A percentile compares a stretch with the other conserved stretches of the same genome.
These are phyloP conservation scores for Moelleriella libera DNA, from an alignment of 2,329 filamentous ascomycete genomes.

Conservation along the genomic window DNA sequence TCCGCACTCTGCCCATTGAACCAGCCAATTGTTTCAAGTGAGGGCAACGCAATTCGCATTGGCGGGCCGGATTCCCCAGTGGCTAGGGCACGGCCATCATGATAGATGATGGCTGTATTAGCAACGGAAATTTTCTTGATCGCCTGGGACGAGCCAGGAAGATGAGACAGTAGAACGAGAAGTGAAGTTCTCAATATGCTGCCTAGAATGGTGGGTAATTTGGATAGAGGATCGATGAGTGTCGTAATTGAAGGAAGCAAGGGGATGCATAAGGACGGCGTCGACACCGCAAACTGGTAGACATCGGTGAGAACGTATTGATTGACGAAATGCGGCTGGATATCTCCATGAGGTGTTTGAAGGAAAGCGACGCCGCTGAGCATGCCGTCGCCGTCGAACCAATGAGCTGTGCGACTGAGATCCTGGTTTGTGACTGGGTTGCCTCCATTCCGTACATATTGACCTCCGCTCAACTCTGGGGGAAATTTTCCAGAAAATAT, in stretches of 20 bases:
- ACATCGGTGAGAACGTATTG: background rate
- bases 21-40: background rate
- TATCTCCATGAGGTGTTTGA: background rate
- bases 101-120: background rate
- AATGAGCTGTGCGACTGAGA: background rate
- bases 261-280: background rate
- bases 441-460: background rate
- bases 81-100: background rate
- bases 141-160: background rate
- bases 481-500: background rate
- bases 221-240: background rate
- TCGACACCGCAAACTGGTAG: background rate
- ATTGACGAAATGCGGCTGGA: background rate
- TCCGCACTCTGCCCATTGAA: background rate
- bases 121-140: background rate
- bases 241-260: background rate
- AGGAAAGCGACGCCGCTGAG: conserved; percentile 1
- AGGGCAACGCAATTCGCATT: background rate
- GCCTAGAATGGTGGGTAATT: background rate
- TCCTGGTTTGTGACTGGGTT: background rate
- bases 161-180: background rate
- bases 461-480: background rate
- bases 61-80: background rate
- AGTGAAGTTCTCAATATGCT: background rate
- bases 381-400: conserved; percentile 1